Evolutionary conservation across 78 protist species (phyloP), one percentile per base, ranked within the genome.

Genomic region (slime mould (Dictyostelium discoideum)): DNA sequence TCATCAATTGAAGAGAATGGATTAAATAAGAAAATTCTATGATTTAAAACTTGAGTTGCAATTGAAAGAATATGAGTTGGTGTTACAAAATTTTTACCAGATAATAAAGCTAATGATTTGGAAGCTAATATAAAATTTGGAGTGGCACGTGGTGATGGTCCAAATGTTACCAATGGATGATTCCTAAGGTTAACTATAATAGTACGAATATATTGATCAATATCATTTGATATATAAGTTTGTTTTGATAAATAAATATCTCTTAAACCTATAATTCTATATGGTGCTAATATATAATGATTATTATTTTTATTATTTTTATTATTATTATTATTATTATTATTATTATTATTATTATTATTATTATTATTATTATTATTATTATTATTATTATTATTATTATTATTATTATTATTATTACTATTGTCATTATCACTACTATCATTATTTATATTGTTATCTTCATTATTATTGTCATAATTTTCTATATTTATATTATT

Each of bases 121-220:
- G 89, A 20, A 7, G 88, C 87, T 5, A 65, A 37, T 20, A 77
- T 82, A 7, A 90, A 81, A 26, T 72, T 90, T 90, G 95, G 95
- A 0, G 95, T 90, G 1, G 95, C 95, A 37, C 95, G 72, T 44
- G 95, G 95, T n/a, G 95, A 90, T 10, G 95, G 95, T 29, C 95
- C 95, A 82, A 72, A 82, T 42, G 95, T 82, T 16, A 90, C 88
- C 42, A 90, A 44, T 48, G 88, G 87, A 29, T 90, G 95, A 26
- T 90, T 90, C 39, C 95, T 63, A 7, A 90, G 84, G 22, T 90
- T 90, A 7, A 90, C 88, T 20, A 82, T 82, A 82, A 90, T 90
- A 0, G 87, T 50, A 46, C 95, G 73, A 20, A 90, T 90, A 82
- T 90, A 90, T 42, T 90, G 95, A 26, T 90, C 95, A 16, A 90